Evolutionary conservation across 345 rosid genomes (phyloP).

Genomic region (Lumnitzera littorea): DNA sequence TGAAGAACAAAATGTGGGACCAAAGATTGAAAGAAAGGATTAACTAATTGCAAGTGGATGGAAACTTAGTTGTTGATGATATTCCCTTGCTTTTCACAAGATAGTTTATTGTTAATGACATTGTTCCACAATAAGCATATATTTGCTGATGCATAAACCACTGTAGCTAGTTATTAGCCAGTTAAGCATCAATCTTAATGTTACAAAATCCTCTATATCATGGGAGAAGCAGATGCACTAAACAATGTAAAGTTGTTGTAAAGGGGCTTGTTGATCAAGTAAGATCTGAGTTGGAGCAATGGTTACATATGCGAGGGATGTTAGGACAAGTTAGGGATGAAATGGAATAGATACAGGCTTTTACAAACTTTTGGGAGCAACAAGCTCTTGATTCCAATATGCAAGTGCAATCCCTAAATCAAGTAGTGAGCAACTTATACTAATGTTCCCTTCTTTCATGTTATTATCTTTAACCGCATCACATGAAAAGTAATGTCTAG

Average conservation of each 20-base stretch:
- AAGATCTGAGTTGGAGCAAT: slow-evolving; percentile 84
- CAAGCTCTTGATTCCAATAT: slow-evolving; percentile 58
- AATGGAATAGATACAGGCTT: slow-evolving; percentile 78
- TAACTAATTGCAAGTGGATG: too few relatives aligned
- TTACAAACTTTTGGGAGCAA: slow-evolving; percentile 88
- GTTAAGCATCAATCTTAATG: background rate
- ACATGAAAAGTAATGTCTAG: too few relatives aligned
- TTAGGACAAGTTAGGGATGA: slow-evolving; percentile 69
- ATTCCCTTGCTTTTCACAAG: too few relatives aligned
- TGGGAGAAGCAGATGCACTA: slow-evolving; percentile 39
- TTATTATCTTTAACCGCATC: too few relatives aligned
- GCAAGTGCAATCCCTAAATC: slow-evolving; percentile 44
- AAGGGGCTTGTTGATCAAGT: slow-evolving; percentile 66
- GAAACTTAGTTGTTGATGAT: too few relatives aligned
- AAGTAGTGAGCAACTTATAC: slow-evolving; percentile 33
- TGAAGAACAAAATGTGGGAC: too few relatives aligned
- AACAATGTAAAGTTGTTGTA: slow-evolving; percentile 66
- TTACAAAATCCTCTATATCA: background rate
- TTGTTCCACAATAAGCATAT: too few relatives aligned
- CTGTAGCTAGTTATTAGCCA: too few relatives aligned
- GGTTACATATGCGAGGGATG: slow-evolving; percentile 97
- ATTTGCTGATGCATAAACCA: too few relatives aligned
- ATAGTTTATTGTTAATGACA: too few relatives aligned
- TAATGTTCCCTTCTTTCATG: background rate
- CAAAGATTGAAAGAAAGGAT: too few relatives aligned